Evolutionary conservation across 495 filamentous ascomycete genomes (phyloP).

Genomic region (Annulohypoxylon moriforme): DNA sequence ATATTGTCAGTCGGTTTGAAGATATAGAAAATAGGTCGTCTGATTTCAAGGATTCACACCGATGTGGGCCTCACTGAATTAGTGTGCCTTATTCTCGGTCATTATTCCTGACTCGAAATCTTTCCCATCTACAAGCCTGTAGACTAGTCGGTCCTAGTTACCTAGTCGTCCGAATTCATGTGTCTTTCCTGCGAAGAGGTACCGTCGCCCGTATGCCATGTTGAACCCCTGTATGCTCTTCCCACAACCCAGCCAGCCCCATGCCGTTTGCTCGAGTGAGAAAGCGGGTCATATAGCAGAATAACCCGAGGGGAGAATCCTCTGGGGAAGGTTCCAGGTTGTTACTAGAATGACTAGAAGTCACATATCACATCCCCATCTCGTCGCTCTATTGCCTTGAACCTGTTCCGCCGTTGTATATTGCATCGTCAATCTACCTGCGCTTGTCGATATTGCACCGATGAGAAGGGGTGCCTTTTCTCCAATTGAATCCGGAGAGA

Average conservation of each 20-base stretch:
- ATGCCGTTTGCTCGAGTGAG: slow-evolving; percentile 42
- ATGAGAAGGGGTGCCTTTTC: slow-evolving; percentile 40
- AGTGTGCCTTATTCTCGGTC: slow-evolving; percentile 30
- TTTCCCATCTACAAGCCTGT: slow-evolving; percentile 29
- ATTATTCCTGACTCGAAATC: slow-evolving; percentile 26
- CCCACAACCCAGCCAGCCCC: slow-evolving; percentile 34
- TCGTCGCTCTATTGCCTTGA: slow-evolving; percentile 38
- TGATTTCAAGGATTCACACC: slow-evolving; percentile 28
- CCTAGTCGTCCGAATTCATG: slow-evolving; percentile 26
- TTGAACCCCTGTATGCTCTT: slow-evolving; percentile 32
- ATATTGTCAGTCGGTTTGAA: slow-evolving; percentile 10
- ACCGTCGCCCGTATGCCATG: slow-evolving; percentile 37
- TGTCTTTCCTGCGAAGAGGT: slow-evolving; percentile 22
- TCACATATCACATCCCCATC: slow-evolving; percentile 40
- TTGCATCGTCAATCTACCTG: slow-evolving; percentile 49
- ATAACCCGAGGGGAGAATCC: slow-evolving; percentile 39
- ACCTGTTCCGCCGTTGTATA: slow-evolving; percentile 48
- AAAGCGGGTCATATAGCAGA: slow-evolving; percentile 48
- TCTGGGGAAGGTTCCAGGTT: slow-evolving; percentile 36
- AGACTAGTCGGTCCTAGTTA: slow-evolving; percentile 40
- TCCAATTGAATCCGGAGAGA: slow-evolving; percentile 47
- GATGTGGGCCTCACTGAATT: slow-evolving; percentile 36
- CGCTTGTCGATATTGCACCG: slow-evolving; percentile 49
- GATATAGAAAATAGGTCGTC: slow-evolving; percentile 5
- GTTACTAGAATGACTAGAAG: slow-evolving; percentile 37